Evolutionary conservation across 2,329 filamentous ascomycete species (phyloP), one percentile per base, ranked within the genome.

Genomic region (Metarhizium guizhouense): DNA sequence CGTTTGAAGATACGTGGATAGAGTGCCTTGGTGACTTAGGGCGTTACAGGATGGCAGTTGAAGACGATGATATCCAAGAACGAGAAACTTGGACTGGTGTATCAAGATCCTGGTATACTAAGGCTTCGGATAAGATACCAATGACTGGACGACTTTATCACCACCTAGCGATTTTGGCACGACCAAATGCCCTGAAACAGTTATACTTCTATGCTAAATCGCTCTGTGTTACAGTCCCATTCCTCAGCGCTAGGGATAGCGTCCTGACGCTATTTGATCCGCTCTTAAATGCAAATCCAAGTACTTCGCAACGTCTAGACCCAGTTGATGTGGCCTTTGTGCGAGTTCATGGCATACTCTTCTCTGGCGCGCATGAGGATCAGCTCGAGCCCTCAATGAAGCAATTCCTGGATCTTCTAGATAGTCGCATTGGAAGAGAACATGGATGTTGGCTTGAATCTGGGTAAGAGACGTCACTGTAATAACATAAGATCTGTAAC

Each of bases 1-100:
- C 81, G 0, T 96, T 95, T 61, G 82, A 88, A 53, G 88, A 94
- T 56, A 96, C 89, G 0, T 97, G 93, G 93, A 89, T 95, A 8
- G 93, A 96, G 61, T 96, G 92, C 54, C 73, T 97, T 0, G 93
- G 93, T 0, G 92, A 97, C 65, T 71, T 97, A 0, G 87, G 86
- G 0, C 77, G 92, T 20, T 96, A 95, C 48, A 68, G 79, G 0
- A 96, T 96, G 91, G 90, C 91, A 0, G 91, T 96, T 49, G 92
- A 96, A 67, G 88, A 88, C 30, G 86, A 34, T 34, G 32, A 94
- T 59, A 77, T 88, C 20, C 72, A 80, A 2, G 87, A 93, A 54
- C 76, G 88, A 1, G 89, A 95, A 51, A 82, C 84, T 0, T 97
- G 93, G 93, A 88, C 87, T 0, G 79, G 80, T 0, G 88, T 96